Percentiles rank a stretch among this genome's conserved stretches.
phyloP scores from a whole-genome alignment of 305 asterid species.

The Fraxinus ornus region DNA sequence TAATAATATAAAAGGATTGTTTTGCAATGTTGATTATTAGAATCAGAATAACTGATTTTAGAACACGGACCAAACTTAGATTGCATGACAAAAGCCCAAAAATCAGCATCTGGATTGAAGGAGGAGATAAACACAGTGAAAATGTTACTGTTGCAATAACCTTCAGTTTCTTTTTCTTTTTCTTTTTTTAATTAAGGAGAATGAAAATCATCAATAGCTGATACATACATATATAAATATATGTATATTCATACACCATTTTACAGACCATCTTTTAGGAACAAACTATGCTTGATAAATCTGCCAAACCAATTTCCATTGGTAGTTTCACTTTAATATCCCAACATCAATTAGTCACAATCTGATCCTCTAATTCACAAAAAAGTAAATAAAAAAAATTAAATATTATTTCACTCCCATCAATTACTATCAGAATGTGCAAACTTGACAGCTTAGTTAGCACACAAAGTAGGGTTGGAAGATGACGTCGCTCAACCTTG shows the following conservation, averaged over 20 bases:
- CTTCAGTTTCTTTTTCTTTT: background rate
- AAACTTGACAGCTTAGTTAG: background rate
- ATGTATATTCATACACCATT: background rate
- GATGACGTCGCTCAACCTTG: background rate
- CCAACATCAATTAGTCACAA: background rate
- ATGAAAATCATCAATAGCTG: background rate
- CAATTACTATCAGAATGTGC: background rate
- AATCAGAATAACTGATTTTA: background rate
- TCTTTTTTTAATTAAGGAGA: background rate
- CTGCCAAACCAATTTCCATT: background rate
- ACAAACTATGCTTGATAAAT: background rate
- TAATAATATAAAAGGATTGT: background rate
- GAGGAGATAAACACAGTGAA: background rate
- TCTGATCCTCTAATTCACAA: background rate
- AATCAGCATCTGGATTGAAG: background rate
- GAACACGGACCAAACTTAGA: background rate
- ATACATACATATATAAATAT: background rate
- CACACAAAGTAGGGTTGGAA: background rate
- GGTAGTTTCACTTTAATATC: background rate
- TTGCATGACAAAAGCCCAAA: background rate
- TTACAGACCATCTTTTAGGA: background rate
- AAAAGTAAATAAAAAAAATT: no score
- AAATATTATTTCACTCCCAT: background rate
- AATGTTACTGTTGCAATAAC: background rate
- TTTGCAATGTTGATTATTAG: background rate